These are phyloP conservation scores for Artemisia tridentata DNA, from an alignment of 129 eudicot genomes.

Conservation along the genomic window DNA sequence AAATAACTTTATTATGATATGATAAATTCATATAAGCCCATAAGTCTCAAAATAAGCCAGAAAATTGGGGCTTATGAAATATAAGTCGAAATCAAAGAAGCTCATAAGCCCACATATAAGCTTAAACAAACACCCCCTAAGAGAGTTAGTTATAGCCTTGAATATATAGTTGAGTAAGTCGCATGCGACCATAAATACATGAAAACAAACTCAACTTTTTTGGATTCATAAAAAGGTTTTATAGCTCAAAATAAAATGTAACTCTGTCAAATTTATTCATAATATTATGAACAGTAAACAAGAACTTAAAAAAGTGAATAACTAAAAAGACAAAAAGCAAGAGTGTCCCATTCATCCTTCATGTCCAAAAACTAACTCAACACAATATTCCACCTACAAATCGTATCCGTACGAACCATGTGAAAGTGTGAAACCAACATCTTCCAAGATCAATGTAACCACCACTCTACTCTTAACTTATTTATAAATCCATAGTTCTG, in stretches of 20 bases:
- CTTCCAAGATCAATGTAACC: not conserved
- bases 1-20: too few species aligned
- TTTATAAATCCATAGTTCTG: not conserved
- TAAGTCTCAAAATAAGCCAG: too few species aligned
- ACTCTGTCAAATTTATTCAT: not conserved
- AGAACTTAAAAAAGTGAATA: not conserved
- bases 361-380: not conserved
- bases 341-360: not conserved
- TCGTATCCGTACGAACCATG: not conserved
- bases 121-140: too few species aligned
- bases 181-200: not conserved
- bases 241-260: not conserved
- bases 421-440: not conserved
- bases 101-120: too few species aligned
- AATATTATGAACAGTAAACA: not conserved
- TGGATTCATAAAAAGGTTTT: not conserved
- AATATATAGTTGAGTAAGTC: constrained; percentile 1
- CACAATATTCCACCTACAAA: not conserved
- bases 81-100: too few species aligned
- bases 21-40: too few species aligned
- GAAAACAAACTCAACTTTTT: not conserved
- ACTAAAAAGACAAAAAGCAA: not conserved
- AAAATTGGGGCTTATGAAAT: too few species aligned
- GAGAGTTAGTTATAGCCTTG: not conserved
- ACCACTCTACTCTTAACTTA: not conserved